Conservation (phyloP, 2,329 filamentous ascomycete species). For the Zelopaecilomyces penicillatus region DNA sequence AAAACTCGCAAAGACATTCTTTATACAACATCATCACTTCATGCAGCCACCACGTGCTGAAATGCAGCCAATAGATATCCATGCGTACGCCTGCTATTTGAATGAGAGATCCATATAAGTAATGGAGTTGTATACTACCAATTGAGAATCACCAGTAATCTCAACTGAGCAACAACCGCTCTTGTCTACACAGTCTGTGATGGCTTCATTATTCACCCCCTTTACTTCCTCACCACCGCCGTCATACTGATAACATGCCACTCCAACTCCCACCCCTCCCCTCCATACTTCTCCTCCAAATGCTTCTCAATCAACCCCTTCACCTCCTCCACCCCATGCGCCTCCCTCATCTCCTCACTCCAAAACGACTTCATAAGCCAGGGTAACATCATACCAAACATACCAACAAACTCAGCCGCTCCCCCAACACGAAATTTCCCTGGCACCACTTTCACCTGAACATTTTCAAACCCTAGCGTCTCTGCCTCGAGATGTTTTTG, state of each 20-base stretch:
- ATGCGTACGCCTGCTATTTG: no score
- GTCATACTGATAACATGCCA: constrained; percentile 18
- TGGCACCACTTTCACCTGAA: constrained; percentile 24
- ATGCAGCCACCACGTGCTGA: no score
- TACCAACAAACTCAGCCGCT: constrained; percentile 26
- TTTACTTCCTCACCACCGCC: constrained; percentile 15
- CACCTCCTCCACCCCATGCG: constrained; percentile 29
- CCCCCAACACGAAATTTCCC: constrained; percentile 22
- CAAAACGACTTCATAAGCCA: constrained; percentile 30
- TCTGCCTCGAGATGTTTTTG: constrained; percentile 22
- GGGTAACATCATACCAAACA: constrained; percentile 30
- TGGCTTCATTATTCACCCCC: no score
- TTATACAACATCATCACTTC: no score
- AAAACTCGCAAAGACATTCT: no score
- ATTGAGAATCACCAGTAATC: no score
- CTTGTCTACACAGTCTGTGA: no score
- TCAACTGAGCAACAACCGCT: no score
- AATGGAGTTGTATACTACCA: no score
- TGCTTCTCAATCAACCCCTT: constrained; percentile 25
- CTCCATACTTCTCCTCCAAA: constrained; percentile 31
- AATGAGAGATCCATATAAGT: no score
- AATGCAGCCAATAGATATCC: no score
- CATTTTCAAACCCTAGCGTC: constrained; percentile 28
- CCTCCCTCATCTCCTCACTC: constrained; percentile 29
- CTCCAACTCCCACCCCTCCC: constrained; percentile 18